Conservation (phyloP, 2,329 filamentous ascomycete genomes). For the Colletotrichum orchidophilum region DNA sequence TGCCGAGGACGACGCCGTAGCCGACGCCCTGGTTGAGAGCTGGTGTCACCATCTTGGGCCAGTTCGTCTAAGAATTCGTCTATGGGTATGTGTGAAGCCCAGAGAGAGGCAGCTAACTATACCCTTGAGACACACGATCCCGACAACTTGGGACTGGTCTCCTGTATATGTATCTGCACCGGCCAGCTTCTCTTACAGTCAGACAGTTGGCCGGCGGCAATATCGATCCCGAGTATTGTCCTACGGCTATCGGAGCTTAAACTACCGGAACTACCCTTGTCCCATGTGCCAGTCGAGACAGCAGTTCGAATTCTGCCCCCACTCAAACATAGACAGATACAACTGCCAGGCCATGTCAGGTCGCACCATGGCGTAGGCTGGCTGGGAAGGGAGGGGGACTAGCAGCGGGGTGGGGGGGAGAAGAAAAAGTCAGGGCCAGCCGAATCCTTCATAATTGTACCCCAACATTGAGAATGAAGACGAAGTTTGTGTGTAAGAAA, state of each 20-base stretch:
- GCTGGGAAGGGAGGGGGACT: not conserved
- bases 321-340: conserved; percentile 1
- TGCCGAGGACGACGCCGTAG: conserved; percentile 80
- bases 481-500: conserved; percentile 2
- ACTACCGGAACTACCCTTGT: conserved; percentile 15
- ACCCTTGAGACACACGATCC: not conserved
- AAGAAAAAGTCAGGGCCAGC: not conserved
- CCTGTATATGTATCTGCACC: conserved; percentile 24
- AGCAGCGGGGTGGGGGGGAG: not conserved
- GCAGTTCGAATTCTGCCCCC: conserved; percentile 4
- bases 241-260: conserved; percentile 29
- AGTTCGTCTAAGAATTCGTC: not conserved
- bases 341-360: not conserved
- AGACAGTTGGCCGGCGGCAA: conserved; percentile 31
- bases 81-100: not conserved
- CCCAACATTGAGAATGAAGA: not conserved
- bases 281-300: conserved; percentile 15
- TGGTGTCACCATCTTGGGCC: conserved; percentile 36
- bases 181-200: not conserved
- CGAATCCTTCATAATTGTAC: not conserved
- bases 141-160: conserved; percentile 1
- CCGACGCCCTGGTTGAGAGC: conserved; percentile 71
- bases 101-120: not conserved
- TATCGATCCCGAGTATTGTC: not conserved
- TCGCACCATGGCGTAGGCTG: not conserved